phyloP scores from a whole-genome alignment of 345 rosid genomes.

The Eucalyptus rudis region DNA sequence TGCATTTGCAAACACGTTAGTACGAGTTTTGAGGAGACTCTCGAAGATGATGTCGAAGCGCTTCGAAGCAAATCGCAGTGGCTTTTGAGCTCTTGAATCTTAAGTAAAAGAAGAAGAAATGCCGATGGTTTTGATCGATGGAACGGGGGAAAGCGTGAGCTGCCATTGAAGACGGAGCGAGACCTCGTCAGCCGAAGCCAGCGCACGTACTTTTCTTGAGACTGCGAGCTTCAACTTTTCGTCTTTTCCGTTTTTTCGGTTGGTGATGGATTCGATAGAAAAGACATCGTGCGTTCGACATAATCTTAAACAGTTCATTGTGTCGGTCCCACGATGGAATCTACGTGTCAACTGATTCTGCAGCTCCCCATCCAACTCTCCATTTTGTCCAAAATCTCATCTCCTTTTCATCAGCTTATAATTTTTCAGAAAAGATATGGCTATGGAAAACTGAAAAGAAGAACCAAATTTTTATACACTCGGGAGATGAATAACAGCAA shows the following conservation, averaged over 20 bases:
- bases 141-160: conserved; percentile 18
- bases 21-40: neutral
- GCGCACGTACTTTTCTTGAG: too few relatives aligned
- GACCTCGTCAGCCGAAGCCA: too few relatives aligned
- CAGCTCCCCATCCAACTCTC: neutral
- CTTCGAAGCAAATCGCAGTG: neutral
- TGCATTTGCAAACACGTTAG: neutral
- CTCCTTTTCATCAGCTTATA: neutral
- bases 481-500: neutral
- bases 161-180: conserved; percentile 11
- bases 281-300: neutral
- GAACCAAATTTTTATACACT: neutral
- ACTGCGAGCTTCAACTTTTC: neutral
- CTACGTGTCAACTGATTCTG: neutral
- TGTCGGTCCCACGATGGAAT: neutral
- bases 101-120: neutral
- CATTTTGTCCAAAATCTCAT: neutral
- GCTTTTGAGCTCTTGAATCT: neutral
- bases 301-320: neutral
- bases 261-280: neutral
- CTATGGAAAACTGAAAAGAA: neutral
- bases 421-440: neutral
- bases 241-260: neutral
- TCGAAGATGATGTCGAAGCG: conserved; percentile 7
- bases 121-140: conserved; percentile 2